Evolutionary conservation across 345 rosid genomes (phyloP), one percentile per base, ranked within the genome.

Genomic region (Rubroshorea leprosula): DNA sequence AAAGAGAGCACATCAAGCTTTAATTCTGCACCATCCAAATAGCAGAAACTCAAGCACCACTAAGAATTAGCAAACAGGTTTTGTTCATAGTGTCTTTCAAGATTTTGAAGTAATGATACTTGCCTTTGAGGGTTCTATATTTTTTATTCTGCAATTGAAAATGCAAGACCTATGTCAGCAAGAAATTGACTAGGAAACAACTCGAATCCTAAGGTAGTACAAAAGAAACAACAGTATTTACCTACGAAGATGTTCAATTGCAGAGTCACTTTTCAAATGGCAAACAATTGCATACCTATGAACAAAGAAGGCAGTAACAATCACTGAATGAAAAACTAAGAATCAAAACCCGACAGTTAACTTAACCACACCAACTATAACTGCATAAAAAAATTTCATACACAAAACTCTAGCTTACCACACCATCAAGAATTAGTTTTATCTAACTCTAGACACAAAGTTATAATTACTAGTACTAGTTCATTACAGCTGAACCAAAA

Each of bases 221-320:
- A 24, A 35, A 47, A 53, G 57, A 26, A 56, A 24, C 21, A 54
- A 61, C 1, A 57, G 13, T 17, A 54, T 50, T 41, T 64, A 85
- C 98, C 95, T 91, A 56, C 90, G 87, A 72, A 92, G 95, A 55
- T 95, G 91, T 59, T 92, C 98, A 31, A 88, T 76, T 26, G 98
- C 90, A 9, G 86, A 77, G 55, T 68, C 83, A 76, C 78, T 88
- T 61, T 76, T 81, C 75, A 79, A 72, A 60, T 88, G 74, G 51
- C 98, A 92, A 27, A 65, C 90, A 46, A 89, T 77, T 5, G 96
- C 89, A 64, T 85, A 88, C 64, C 96, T 88, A 65, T 14, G 44
- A 61, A 62, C 29, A 45, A 4, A 66, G 59, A 6, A 25, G 65
- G 35, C 57, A 54, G 44, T 46, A 14, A 19, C 8, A n/a, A 5